phyloP scores from a whole-genome alignment of 345 rosid species.

The Raphanus raphanistrum region DNA sequence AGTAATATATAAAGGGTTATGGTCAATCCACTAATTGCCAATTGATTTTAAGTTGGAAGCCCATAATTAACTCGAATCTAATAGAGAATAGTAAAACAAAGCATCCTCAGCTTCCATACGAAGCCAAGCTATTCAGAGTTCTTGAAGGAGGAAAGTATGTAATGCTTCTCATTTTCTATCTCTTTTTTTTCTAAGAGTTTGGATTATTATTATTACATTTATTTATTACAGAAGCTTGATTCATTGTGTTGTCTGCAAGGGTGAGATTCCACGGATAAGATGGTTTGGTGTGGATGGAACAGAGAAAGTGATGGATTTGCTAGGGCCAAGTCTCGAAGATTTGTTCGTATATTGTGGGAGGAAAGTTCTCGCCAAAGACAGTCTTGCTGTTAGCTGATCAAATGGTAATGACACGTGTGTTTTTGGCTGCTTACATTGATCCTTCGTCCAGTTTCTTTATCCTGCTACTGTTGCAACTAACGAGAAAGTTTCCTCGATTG shows the following conservation, averaged over 20 bases:
- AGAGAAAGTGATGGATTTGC: conserved; percentile 83
- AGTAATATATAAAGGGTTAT: too few relatives aligned
- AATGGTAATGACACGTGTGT: conserved; percentile 54
- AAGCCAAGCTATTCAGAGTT: conserved; percentile 76
- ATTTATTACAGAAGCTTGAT: background rate
- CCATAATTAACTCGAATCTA: too few relatives aligned
- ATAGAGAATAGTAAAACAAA: conserved; percentile 81
- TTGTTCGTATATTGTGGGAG: conserved; percentile 85
- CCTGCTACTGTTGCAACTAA: conserved; percentile 42
- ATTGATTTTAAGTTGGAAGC: too few relatives aligned
- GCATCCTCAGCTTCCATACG: conserved; percentile 86
- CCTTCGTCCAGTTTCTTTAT: background rate
- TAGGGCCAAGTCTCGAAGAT: conserved; percentile 96
- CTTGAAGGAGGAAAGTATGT: conserved; percentile 95
- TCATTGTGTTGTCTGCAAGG: conserved; percentile 36
- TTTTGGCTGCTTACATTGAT: background rate
- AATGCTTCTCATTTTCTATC: conserved; percentile 22
- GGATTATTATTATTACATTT: background rate
- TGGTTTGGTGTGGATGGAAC: conserved; percentile 89
- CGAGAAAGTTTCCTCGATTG: too few relatives aligned
- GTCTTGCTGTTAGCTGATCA: conserved; percentile 91
- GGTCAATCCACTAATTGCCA: too few relatives aligned
- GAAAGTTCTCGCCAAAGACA: conserved; percentile 82
- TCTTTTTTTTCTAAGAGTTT: background rate
- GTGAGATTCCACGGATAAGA: conserved; percentile 78